These are phyloP conservation scores for Nemophila menziesii DNA, from an alignment of 257 asterid species.

Conservation along the genomic window DNA sequence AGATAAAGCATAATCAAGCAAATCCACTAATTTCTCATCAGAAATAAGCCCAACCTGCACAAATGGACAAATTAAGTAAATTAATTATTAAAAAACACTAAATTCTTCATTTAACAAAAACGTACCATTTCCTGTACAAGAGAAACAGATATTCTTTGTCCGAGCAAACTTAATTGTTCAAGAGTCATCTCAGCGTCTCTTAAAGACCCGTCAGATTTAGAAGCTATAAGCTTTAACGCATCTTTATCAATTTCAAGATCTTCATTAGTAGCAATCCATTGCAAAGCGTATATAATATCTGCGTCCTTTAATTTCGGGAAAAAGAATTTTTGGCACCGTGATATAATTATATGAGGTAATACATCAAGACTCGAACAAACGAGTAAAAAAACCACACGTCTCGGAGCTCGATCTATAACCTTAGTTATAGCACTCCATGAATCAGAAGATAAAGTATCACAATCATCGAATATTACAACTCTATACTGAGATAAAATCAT, in stretches of 20 bases:
- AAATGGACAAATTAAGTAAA: conserved; percentile 6
- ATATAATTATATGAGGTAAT: conserved; percentile 68
- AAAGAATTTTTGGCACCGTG: conserved; percentile 85
- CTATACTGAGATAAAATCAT: conserved; percentile 35
- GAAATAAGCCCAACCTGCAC: conserved; percentile 86
- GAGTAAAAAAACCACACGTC: conserved; percentile 59
- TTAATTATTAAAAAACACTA: no score
- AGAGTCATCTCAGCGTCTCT: conserved; percentile 96
- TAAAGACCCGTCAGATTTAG: conserved; percentile 78
- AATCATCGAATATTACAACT: conserved; percentile 69
- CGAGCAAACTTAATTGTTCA: conserved; percentile 77
- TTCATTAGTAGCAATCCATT: conserved; percentile 69
- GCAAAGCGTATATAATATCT: conserved; percentile 62
- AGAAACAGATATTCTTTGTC: conserved; percentile 62
- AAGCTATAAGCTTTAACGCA: conserved; percentile 80
- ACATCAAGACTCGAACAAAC: conserved; percentile 71
- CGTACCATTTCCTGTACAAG: conserved; percentile 65
- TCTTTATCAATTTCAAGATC: conserved; percentile 61
- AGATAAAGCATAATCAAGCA: conserved; percentile 89
- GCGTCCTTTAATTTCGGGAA: conserved; percentile 82
- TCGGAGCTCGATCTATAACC: conserved; percentile 65
- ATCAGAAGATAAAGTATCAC: conserved; percentile 52
- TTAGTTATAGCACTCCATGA: conserved; percentile 68
- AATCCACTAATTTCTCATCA: conserved; percentile 85
- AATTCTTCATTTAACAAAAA: not conserved